Percentiles rank a stretch among this genome's conserved stretches.
Conservation (phyloP, 805 yeast genomes). For the Wickerhamiella brachini region DNA sequence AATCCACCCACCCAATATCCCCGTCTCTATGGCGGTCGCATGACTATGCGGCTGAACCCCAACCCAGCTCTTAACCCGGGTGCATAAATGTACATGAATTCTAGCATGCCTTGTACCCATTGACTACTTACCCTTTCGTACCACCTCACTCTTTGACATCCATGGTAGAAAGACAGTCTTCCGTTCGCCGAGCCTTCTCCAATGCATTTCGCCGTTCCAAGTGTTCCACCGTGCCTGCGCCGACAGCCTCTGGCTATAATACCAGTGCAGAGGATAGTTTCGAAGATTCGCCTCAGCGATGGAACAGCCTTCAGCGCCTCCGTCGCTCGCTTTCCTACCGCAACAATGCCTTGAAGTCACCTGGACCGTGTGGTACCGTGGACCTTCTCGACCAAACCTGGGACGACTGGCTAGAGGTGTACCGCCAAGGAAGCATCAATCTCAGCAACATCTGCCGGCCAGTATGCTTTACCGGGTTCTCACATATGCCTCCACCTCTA, state of each 20-base stretch:
- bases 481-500: slow-evolving; percentile 48
- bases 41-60: neutral
- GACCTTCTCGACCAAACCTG: slow-evolving; percentile 13
- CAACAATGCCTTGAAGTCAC: neutral
- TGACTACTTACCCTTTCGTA: no score
- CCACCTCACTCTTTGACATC: no score
- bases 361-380: neutral
- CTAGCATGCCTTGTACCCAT: neutral
- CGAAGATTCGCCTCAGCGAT: neutral
- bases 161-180: neutral
- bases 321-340: neutral
- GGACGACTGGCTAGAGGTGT: slow-evolving; percentile 17
- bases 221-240: neutral
- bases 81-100: neutral
- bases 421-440: slow-evolving; percentile 8
- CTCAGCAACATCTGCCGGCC: slow-evolving; percentile 38
- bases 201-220: neutral
- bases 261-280: neutral
- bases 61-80: neutral
- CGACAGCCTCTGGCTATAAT: neutral
- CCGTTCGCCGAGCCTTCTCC: neutral
- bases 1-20: neutral
- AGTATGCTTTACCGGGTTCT: slow-evolving; percentile 32
- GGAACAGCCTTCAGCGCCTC: neutral
- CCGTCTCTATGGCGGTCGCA: neutral